Conservation (phyloP, 2,329 filamentous ascomycete genomes). For the Trichoderma sp. region DNA sequence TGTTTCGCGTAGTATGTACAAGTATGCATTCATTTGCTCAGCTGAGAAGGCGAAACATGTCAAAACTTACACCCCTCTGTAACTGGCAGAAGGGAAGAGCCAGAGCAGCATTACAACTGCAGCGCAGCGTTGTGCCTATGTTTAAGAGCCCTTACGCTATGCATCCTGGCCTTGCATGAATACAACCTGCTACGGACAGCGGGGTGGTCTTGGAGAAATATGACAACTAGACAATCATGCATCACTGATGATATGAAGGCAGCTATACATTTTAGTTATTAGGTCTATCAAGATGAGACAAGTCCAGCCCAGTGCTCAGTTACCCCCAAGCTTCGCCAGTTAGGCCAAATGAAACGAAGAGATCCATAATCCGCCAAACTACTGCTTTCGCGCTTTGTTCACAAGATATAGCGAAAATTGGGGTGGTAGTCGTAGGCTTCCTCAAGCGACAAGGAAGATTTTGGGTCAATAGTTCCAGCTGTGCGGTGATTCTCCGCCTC, state of each 20-base stretch:
- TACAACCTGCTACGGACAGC: too few relatives aligned
- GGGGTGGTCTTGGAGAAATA: neutral
- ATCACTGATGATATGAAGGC: neutral
- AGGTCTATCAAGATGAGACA: too few relatives aligned
- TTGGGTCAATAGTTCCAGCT: constrained; percentile 2
- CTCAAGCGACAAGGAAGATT: neutral
- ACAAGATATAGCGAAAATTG: constrained; percentile 6
- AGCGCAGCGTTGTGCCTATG: neutral
- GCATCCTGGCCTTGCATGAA: too few relatives aligned
- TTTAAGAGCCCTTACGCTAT: neutral
- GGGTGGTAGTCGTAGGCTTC: constrained; percentile 17
- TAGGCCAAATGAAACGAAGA: neutral
- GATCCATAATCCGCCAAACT: neutral
- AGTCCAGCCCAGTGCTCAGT: too few relatives aligned
- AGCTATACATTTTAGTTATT: neutral
- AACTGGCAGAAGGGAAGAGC: neutral
- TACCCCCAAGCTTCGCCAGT: neutral
- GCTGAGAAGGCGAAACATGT: neutral
- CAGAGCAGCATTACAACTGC: neutral
- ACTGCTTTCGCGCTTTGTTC: neutral
- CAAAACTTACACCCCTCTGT: neutral
- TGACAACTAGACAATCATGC: neutral
- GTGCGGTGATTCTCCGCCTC: constrained; percentile 1
- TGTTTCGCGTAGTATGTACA: neutral
- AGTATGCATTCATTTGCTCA: neutral